Percentiles rank a stretch among this genome's conserved stretches.
phyloP scores from a whole-genome alignment of 768 basidiomycete genomes.

The Strobilomyces confusus region DNA sequence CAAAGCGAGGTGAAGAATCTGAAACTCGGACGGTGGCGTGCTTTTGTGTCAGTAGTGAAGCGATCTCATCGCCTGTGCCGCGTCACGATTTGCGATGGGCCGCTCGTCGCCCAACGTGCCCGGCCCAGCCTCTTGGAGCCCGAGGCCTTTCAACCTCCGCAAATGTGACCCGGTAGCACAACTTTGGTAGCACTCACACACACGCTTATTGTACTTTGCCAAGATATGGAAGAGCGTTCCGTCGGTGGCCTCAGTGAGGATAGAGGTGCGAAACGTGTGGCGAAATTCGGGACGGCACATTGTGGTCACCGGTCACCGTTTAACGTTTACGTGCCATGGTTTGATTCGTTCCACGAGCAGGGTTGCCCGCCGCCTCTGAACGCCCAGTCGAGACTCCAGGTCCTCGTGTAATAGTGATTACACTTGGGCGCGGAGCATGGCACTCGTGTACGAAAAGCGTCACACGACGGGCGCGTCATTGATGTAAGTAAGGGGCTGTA shows the following conservation, averaged over 20 bases:
- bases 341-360: slow-evolving; percentile 16
- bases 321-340: slow-evolving; percentile 9
- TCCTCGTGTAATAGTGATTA: slow-evolving; percentile 1
- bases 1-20: background rate
- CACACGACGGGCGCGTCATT: slow-evolving; percentile 1
- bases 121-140: background rate
- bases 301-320: background rate
- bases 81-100: no score
- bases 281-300: background rate
- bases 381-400: background rate
- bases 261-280: background rate
- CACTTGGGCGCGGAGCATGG: background rate
- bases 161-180: background rate
- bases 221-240: background rate
- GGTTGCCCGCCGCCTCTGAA: background rate
- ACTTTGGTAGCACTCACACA: background rate
- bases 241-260: no score
- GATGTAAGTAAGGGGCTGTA: slow-evolving; percentile 10
- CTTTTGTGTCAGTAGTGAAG: background rate
- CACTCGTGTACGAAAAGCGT: slow-evolving; percentile 1
- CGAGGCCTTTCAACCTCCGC: background rate
- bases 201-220: background rate
- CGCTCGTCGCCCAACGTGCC: no score
- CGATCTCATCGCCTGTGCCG: background rate
- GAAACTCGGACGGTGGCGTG: slow-evolving; percentile 5